These are phyloP conservation scores for rapeseed (Brassica napus) DNA, from an alignment of 345 rosid genomes.

Conservation along the genomic window DNA sequence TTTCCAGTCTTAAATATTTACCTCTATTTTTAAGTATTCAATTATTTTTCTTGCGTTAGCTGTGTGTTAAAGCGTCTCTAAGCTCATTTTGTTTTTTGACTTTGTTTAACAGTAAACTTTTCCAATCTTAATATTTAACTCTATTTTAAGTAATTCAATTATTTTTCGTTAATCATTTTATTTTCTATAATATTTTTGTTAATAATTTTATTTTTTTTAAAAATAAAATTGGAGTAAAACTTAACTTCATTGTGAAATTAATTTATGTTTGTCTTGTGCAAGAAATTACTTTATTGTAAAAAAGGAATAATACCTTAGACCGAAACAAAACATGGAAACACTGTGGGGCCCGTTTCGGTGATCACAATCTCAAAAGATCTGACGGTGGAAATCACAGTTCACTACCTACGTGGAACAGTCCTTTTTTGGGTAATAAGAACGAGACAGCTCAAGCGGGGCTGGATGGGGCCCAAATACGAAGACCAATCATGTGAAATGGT, in stretches of 20 bases:
- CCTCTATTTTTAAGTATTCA: too few relatives aligned
- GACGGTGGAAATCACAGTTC: slow-evolving; percentile 42
- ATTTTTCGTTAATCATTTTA: background rate
- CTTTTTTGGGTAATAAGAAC: background rate
- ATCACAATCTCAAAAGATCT: slow-evolving; percentile 30
- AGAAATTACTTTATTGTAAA: background rate
- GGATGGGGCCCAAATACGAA: slow-evolving; percentile 44
- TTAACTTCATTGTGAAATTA: background rate
- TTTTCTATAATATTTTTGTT: background rate
- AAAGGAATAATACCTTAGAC: background rate
- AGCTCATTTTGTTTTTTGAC: too few relatives aligned
- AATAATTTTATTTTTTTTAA: too few relatives aligned
- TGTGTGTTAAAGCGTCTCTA: too few relatives aligned
- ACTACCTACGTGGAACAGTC: slow-evolving; percentile 27
- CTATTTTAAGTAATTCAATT: background rate
- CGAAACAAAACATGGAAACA: background rate
- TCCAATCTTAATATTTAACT: background rate
- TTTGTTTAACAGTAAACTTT: too few relatives aligned
- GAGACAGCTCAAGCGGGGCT: slow-evolving; percentile 64
- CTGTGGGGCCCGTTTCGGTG: slow-evolving; percentile 4
- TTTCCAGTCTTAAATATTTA: too few relatives aligned
- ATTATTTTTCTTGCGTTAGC: too few relatives aligned
- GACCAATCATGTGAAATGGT: slow-evolving; percentile 63
- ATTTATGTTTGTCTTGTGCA: background rate
- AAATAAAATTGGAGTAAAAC: background rate